Evolutionary conservation across 495 filamentous ascomycete genomes (phyloP), one percentile per base, ranked within the genome.

Genomic region (Lophiotrema nucula): DNA sequence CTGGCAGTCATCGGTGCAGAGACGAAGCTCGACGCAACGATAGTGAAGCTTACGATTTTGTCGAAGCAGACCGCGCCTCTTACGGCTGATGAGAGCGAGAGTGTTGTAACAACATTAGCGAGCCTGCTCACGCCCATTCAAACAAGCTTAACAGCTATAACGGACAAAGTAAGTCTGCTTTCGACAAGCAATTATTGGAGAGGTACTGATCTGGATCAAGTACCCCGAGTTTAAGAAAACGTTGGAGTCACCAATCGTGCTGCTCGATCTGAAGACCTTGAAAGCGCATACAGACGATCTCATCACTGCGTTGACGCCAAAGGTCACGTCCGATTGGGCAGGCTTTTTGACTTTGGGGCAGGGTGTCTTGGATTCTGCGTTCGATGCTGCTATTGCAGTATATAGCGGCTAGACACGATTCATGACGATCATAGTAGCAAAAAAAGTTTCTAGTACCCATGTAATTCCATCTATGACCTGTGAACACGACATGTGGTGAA

Each of bases 221-320:
- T 55, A 55, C 28, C 41, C 39, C 1, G 26, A 11, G 6, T 55
- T 55, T 42, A 55, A 55, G 52, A 31, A 55, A 19, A 55, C 39
- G 3, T 22, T 55, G 2, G 39, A 55, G 26, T 2, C 52, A 3
- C 52, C 52, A 4, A 47, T 55, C 19, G 52, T 55, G 22, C 26
- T 55, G 15, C 22, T 47, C 3, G 42, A 47, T 24, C 41, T 55
- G 18, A 45, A 55, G 27, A 26, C 18, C 1, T 24, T 55, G 52
- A 55, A 55, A 23, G 19, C 1, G 28, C 39, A 55, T 22, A 55
- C 52, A 4, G 52, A 38, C 37, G 41, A 46, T 24, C 13, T 55
- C 2, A 37, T 55, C 18, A 16, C 3, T 3, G 52, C 52, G 2
- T 4, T 55, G 6, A 13, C 4, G 19, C 33, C 18, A 12, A 55